Evolutionary conservation across 176 grass and related monocot species (phyloP).

Genomic region (Pontederia paniculata): DNA sequence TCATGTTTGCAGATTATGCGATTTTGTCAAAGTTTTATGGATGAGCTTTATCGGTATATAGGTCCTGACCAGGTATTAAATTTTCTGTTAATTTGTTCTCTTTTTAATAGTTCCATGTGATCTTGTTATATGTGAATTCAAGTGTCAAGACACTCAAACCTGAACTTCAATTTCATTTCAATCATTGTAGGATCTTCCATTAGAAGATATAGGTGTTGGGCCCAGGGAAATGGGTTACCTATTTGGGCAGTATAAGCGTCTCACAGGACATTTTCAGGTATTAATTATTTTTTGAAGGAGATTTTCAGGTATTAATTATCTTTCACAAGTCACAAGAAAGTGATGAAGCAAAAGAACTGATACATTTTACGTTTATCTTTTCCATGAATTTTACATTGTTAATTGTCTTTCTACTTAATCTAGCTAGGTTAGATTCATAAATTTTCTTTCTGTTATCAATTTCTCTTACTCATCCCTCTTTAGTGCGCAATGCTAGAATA

Average conservation of each 20-base stretch:
- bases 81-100: conserved; percentile 1
- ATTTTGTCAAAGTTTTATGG: conserved; percentile 99
- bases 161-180: neutral
- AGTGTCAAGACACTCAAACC: conserved; percentile 6
- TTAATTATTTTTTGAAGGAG: neutral
- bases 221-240: conserved; percentile 96
- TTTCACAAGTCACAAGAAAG: too few relatives aligned
- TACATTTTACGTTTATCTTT: too few relatives aligned
- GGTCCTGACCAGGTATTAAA: conserved; percentile 82
- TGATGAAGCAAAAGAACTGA: too few relatives aligned
- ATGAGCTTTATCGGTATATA: conserved; percentile 90
- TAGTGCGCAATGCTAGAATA: too few relatives aligned
- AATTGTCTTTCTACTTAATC: too few relatives aligned
- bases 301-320: too few relatives aligned
- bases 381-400: too few relatives aligned
- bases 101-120: conserved; percentile 9
- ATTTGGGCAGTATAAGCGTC: conserved; percentile 92
- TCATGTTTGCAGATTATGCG: conserved; percentile 74
- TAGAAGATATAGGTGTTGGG: conserved; percentile 93
- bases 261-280: conserved; percentile 95
- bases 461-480: too few relatives aligned
- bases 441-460: too few relatives aligned
- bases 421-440: too few relatives aligned
- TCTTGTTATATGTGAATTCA: conserved; percentile 4
- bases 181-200: conserved; percentile 65